Base-by-base conservation (phyloP, 306 rosid genomes). In the Cicer yamashitae region DNA sequence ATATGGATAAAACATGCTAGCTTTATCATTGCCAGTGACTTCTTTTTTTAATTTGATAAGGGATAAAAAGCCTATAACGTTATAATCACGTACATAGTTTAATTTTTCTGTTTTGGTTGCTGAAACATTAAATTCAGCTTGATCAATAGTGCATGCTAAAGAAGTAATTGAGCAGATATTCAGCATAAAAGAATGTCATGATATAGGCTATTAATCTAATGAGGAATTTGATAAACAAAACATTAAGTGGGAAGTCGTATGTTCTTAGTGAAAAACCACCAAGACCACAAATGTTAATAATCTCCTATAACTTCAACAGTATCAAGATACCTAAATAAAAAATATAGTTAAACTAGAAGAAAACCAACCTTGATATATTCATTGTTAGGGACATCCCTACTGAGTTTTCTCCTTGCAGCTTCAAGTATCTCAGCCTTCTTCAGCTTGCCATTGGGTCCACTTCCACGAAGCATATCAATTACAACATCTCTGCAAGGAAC, bases 311-410 rank as follows among this genome's bases (percentile, higher is more conserved):
- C 34, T 40, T 39, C 46, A 63, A 63, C 46, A 39, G 25, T 14
- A 40, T 40, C 50, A 41, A 63, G 40, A 25, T 58, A 52, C 56
- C 50, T 71, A 50, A 14, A 41, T 53, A 30, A 46, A 15, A 25
- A 53, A 7, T 38, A 45, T 14, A 30, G 43, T 37, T 14, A 54
- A 66, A 54, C 20, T 13, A 17, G n/a, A 76, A 17, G 15, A 70
- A 50, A 73, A 84, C 74, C 75, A 47, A 92, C 98, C 99, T 88
- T 94, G 84, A 2, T 82, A 77, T 90, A 94, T 79, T 94, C 97
- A 44, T 40, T 86, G 86, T 45, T 70, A 37, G 78, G 71, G 74
- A 92, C 74, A 18, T 83, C 96, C 87, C 96, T 86, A 44, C 75
- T 67, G 25, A 94, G 93, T 71, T 74, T 70, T 39, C 48, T 80